Base-by-base conservation (phyloP, 345 rosid species). In the Xanthoceras sorbifolium region DNA sequence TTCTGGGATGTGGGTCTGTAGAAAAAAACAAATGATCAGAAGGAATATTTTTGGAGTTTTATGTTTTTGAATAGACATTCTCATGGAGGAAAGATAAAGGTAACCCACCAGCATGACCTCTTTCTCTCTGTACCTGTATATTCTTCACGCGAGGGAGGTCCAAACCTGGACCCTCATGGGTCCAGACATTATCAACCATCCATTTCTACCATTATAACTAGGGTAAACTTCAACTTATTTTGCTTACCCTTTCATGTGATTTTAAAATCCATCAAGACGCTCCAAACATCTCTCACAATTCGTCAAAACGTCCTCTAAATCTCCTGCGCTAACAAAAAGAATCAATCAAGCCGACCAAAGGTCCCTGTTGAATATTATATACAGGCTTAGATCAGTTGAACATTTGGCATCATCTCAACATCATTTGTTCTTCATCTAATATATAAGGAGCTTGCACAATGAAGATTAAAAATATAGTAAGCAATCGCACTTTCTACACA, bases 11-110 rank as follows among this genome's bases (percentile, higher is more conserved):
- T 67, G 84, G 78, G 64, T n/a, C 60, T 61, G 38, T 20, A 70
- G 82, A 67, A 78, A 74, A 78, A 54, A 84, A 84, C 89, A 84
- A 57, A 74, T 28, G 23, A 61, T 67, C 28, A 36, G 73, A 81
- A 84, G 78, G 85, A 74, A 86, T 80, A 70, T 64, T 76, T 74
- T 82, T 67, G 73, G 80, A 79, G 76, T 54, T 71, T 29, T 72
- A 78, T 68, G 81, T 65, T 78, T 69, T 9, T 66, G 69, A 38
- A 76, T 50, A 57, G 70, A 67, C 29, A 9, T 20, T 72, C 61
- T 9, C 8, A 38, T 11, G 54, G 71, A 12, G 46, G 71, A 73
- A 69, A 76, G 48, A 73, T 71, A 73, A 68, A 48, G 46, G 62
- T 74, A 72, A 64, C 71, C 73, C 80, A 76, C 80, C 71, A 65